A percentile compares a stretch with the other conserved stretches of the same genome.
phyloP scores from a whole-genome alignment of 2,329 filamentous ascomycete genomes.

The Fusarium anthophilum region DNA sequence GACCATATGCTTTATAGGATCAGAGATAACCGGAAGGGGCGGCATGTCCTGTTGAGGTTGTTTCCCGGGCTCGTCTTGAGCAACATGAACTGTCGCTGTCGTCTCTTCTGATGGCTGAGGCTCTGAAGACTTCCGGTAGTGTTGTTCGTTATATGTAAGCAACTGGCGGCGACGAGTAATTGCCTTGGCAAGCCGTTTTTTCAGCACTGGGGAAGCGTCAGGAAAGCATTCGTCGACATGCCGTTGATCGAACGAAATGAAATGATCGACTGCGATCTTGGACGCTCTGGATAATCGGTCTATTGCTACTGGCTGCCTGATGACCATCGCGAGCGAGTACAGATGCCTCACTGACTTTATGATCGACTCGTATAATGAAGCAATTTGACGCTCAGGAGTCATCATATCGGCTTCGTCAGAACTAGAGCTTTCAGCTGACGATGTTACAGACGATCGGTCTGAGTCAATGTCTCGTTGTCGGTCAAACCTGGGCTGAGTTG shows the following conservation, averaged over 20 bases:
- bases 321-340: neutral
- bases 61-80: neutral
- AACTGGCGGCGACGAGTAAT: neutral
- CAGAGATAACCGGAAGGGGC: neutral
- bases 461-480: neutral
- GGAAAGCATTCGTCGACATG: neutral
- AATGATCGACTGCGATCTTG: neutral
- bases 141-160: neutral
- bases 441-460: neutral
- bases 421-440: neutral
- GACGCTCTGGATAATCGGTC: neutral
- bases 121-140: neutral
- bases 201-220: rapidly evolving
- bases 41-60: neutral
- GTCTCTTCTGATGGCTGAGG: neutral
- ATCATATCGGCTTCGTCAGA: neutral
- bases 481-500: neutral
- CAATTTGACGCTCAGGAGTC: neutral
- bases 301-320: neutral
- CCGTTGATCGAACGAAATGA: neutral
- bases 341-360: neutral
- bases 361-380: neutral
- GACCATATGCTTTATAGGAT: too few species aligned
- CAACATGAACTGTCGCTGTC: rapidly evolving
- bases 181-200: neutral